Base-by-base conservation (phyloP, 805 yeast genomes). In the Starmerella bombicola region DNA sequence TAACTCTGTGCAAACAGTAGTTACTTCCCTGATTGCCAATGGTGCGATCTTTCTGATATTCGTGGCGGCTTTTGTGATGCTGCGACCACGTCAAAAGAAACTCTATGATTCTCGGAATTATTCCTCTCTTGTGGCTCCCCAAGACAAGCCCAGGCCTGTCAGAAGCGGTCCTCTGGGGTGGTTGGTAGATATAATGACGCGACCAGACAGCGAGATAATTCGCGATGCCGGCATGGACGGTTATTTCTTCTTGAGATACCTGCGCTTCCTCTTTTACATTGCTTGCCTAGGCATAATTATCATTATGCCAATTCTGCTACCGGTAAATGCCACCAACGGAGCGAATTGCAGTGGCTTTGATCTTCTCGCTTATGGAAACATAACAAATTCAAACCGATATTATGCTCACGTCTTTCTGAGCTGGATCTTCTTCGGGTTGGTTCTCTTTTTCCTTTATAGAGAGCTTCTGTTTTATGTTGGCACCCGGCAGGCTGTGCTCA, bases 141-240 rank as follows among this genome's bases (percentile, higher is more conserved):
- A 41, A 29, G 55, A 52, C 28, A 51, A 71, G 46, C 93, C 95
- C 0, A 76, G 73, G 23, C 84, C 91, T 1, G 64, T 85, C 33
- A 79, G 86, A 1, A 59, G 59, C 17, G 91, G 85, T 26, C 67
- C 78, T 2, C 60, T 76, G 56, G 64, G 70, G 24, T 86, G 96
- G 97, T 42, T 85, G 9, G 48, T 60, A 7, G 76, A 78, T 5
- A 56, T 88, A 22, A 52, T 81, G 37, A 62, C 69, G 35, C 77
- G 80, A 55, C 73, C 83, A 1, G 85, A 81, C 41, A 64, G 79
- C 35, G 81, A 81, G 55, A 68, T 86, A 41, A 73, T 88, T 44
- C 76, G 78, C 49, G 93, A 88, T 54, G 79, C 91, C 17, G 97
- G 96, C 15, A 58, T 88, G n/a, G 97, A 88, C 57, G 96, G 95